Conservation (phyloP, 2,329 filamentous ascomycete genomes). For the Hymenoscyphus linearis region DNA sequence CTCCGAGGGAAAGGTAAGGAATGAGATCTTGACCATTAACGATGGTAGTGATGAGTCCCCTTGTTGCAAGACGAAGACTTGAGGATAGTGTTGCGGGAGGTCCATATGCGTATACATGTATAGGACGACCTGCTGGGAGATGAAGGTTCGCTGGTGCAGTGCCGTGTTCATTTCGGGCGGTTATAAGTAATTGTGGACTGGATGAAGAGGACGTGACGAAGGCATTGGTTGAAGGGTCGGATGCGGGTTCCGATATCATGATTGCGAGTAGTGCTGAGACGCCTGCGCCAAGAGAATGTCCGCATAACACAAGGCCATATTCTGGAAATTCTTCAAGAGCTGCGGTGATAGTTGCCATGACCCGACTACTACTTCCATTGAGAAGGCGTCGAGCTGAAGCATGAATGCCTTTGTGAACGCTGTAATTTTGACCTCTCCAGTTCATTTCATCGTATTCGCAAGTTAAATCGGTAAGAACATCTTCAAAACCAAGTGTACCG, state of each 20-base stretch:
- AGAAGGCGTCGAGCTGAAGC: constrained; percentile 48
- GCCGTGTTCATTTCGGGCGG: constrained; percentile 41
- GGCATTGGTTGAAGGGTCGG: constrained; percentile 35
- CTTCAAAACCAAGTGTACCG: constrained; percentile 52
- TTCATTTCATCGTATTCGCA: constrained; percentile 48
- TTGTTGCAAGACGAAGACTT: constrained; percentile 62
- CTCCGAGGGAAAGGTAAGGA: constrained; percentile 66
- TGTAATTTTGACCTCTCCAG: constrained; percentile 46
- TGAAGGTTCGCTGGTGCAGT: constrained; percentile 35
- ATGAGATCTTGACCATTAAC: constrained; percentile 71
- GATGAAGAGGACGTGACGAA: constrained; percentile 61
- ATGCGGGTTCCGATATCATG: constrained; percentile 45
- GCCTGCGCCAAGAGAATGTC: constrained; percentile 50
- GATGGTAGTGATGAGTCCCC: constrained; percentile 69
- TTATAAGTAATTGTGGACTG: constrained; percentile 64
- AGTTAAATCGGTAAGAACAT: constrained; percentile 52
- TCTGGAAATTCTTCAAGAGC: constrained; percentile 49
- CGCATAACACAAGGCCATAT: constrained; percentile 51
- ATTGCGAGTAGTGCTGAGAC: constrained; percentile 51
- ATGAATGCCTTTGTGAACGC: constrained; percentile 53
- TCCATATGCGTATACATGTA: constrained; percentile 76
- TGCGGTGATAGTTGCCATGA: constrained; percentile 47
- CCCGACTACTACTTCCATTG: constrained; percentile 42
- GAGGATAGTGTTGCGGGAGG: constrained; percentile 69
- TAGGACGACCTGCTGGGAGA: constrained; percentile 62